A percentile compares a stretch with the other conserved stretches of the same genome.
These are phyloP conservation scores for Coemansia aciculifera DNA, from an alignment of 192 early-diverging fungal genomes.

Conservation along the genomic window DNA sequence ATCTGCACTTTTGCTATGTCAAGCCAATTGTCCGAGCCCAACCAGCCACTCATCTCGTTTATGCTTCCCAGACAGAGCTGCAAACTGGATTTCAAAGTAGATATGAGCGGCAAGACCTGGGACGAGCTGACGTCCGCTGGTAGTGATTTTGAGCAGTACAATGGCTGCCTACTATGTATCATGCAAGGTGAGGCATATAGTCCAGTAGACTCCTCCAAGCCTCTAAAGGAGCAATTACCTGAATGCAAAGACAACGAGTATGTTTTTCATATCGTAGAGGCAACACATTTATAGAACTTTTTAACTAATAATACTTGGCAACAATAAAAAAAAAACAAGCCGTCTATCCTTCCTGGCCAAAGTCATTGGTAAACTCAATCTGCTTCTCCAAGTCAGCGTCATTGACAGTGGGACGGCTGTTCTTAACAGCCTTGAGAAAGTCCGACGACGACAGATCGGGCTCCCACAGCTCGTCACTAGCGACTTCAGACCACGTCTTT, in stretches of 20 bases:
- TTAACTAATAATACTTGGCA: background rate
- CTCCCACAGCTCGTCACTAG: constrained; percentile 84
- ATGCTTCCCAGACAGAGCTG: constrained; percentile 1
- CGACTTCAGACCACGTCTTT: constrained; percentile 86
- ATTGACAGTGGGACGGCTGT: constrained; percentile 80
- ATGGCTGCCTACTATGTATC: background rate
- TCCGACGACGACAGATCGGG: constrained; percentile 84
- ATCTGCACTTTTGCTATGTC: background rate
- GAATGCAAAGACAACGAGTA: background rate
- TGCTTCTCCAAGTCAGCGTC: constrained; percentile 77
- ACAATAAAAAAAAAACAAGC: background rate
- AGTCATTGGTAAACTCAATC: constrained; percentile 87
- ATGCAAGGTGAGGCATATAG: background rate
- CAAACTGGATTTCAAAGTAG: background rate
- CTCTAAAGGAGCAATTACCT: background rate
- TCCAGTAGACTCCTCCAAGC: background rate
- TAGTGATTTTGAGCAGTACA: background rate
- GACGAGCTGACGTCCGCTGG: background rate
- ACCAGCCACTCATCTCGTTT: background rate
- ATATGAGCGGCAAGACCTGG: background rate
- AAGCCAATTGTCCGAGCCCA: background rate
- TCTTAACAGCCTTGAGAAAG: constrained; percentile 80
- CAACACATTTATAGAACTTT: background rate
- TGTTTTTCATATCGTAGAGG: background rate
- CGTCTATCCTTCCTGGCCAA: constrained; percentile 63